Evolutionary conservation across 2,329 filamentous ascomycete genomes (phyloP), one percentile per base, ranked within the genome.

Genomic region (Cladorrhinum sp.): DNA sequence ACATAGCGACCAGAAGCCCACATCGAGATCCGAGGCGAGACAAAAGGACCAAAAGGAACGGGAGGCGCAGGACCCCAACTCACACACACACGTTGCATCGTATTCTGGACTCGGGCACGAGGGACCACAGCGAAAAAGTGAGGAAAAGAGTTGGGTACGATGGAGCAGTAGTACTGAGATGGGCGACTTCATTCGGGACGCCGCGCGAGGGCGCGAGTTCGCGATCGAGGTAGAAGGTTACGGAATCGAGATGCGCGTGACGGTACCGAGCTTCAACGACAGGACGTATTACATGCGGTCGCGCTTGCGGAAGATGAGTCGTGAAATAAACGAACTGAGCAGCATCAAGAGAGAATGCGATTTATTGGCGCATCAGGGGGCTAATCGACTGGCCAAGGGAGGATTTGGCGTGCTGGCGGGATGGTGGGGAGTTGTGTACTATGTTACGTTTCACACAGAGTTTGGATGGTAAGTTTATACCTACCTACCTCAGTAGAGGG

Each of bases 111-210:
- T 87, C 1, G 89, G 89, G 2, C 86, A 82, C 51, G 86, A 90
- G 76, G 16, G 77, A 73, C 24, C 72, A 71, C 61, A 79, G 74
- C 39, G 68, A 49, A 26, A 67, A 3, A 71, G 74, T 4, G 77
- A 82, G 39, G 77, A 82, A 24, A 77, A 81, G 60, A 83, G 85
- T 58, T 95, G 94, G 78, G 91, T 96, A 2, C 87, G 92, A 28
- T 97, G 93, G 93, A 92, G 89, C 50, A 86, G 87, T 48, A 91
- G 88, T 28, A 96, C 93, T 1, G 93, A 97, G 72, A 89, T 97
- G 30, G 93, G 93, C 9, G 93, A 96, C 75, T 97, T 97, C 71
- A 95, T 97, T 66, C 86, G 92, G 8, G 93, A 97, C 71, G 92
- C 93, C 0, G 91, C 92, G 0, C 82, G 91, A 2, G 91, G 90